Base-by-base conservation (phyloP, 192 early-diverging fungal species). In the Gamsiella multidivaricata region DNA sequence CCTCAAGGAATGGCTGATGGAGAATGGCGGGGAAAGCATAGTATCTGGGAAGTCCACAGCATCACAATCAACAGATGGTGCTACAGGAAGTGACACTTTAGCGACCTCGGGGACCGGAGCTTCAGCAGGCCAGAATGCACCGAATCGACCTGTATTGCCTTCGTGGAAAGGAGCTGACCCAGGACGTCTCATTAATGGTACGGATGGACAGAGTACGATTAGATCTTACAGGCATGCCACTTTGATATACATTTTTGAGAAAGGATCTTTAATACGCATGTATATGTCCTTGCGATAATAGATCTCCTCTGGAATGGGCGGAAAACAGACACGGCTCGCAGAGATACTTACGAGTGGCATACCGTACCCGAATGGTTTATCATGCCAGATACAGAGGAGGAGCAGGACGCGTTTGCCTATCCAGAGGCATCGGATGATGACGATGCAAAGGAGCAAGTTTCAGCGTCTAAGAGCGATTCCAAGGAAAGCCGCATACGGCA, bases 101-200 rank as follows among this genome's bases (percentile, higher is more conserved):
- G 37, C 36, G 22, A 15, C 34, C 11, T 61, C 39, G 56, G 22
- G 9, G 18, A 12, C 34, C 33, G 12, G 10, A 37, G 4, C n/a
- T 12, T 5, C 34, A 37, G 32, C n/a, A 18, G 34, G 45, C 9
- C 15, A 46, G 45, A 46, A 18, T 12, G 5, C 37, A 39, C 37
- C 41, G 3, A 78, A 64, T 46, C 51, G 61, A 64, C 65, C 74
- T 2, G 23, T 23, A 54, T 46, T 78, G 28, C 83, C 83, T 22
- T 47, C 69, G 42, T 87, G 85, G 85, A 78, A 71, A 15, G 75
- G 74, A 41, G 79, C 80, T 1, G 83, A 87, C 73, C 85, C 85
- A 8, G 80, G 83, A 12, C 69, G 68, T 34, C 60, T 82, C 20
- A 29, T 87, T 15, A 54, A 72, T 66, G 83, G 85, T 87, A 80